phyloP scores from a whole-genome alignment of 2,329 filamentous ascomycete species.

The Hypoxylon sp. region DNA sequence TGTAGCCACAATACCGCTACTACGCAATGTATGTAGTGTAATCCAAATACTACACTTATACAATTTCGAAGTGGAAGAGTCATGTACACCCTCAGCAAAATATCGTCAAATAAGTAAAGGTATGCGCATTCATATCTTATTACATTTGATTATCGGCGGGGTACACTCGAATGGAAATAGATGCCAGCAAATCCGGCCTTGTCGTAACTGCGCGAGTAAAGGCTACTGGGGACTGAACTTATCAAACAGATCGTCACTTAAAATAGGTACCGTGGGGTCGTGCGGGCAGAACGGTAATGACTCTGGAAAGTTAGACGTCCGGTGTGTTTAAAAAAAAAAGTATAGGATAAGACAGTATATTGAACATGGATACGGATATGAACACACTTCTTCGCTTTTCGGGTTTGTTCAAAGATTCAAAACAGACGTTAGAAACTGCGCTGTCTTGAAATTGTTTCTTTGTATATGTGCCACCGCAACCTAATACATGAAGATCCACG shows the following conservation, averaged over 20 bases:
- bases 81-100: background rate
- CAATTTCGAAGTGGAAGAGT: slow-evolving; percentile 8
- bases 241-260: slow-evolving; percentile 23
- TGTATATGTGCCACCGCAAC: slow-evolving; percentile 36
- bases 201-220: slow-evolving; percentile 16
- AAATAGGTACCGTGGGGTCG: slow-evolving; percentile 17
- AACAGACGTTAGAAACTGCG: slow-evolving; percentile 21
- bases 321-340: slow-evolving; percentile 7
- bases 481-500: slow-evolving; percentile 27
- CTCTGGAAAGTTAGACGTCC: slow-evolving; percentile 14
- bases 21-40: slow-evolving; percentile 17
- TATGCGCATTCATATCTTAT: slow-evolving; percentile 9
- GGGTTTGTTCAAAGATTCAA: slow-evolving; percentile 21
- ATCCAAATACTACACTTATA: slow-evolving; percentile 19
- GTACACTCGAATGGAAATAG: slow-evolving; percentile 7
- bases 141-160: slow-evolving; percentile 21
- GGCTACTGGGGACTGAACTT: slow-evolving; percentile 1
- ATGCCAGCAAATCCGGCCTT: slow-evolving; percentile 19
- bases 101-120: slow-evolving; percentile 9
- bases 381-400: slow-evolving; percentile 14
- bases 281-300: slow-evolving; percentile 12
- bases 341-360: background rate
- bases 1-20: background rate
- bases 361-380: background rate
- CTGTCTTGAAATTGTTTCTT: slow-evolving; percentile 39